Base-by-base conservation (phyloP, 805 yeast species). In the Nakazawaea ambrosiae region DNA sequence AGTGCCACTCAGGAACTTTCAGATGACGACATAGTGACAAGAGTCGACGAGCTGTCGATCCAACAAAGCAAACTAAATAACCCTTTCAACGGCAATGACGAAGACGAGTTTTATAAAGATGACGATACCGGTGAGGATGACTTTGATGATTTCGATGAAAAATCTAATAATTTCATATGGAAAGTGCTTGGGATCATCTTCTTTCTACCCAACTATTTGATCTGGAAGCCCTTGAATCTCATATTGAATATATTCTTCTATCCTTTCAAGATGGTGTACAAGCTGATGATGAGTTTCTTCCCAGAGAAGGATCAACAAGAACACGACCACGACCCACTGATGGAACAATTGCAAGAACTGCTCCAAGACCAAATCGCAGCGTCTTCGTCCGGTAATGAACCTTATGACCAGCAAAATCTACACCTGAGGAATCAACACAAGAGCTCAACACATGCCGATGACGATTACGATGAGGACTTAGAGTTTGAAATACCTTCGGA, bases 231-330 rank as follows among this genome's bases (percentile, higher is more conserved):
- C 2, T 40, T 75, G 12, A 42, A 58, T 4, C 61, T 68, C 33
- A 30, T 69, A 2, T 67, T 83, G 72, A 64, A 60, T 35, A 43
- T 79, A n/a, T 40, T 73, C 5, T 66, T 78, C 2, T 74, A 68
- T 48, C 89, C 89, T 9, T n/a, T n/a, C n/a, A n/a, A n/a, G n/a
- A n/a, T n/a, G n/a, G n/a, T n/a, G n/a, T n/a, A n/a, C n/a, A n/a
- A n/a, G n/a, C n/a, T n/a, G n/a, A n/a, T n/a, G n/a, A n/a, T n/a
- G n/a, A n/a, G n/a, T n/a, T n/a, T n/a, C n/a, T n/a, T n/a, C n/a
- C n/a, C n/a, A 26, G 14, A 27, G 27, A 25, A 20, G 20, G 20
- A 14, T 19, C 18, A 11, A n/a, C 7, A 28, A 23, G 2, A 19
- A 4, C 42, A 10, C 26, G n/a, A 29, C 28, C 27, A 17, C n/a